Evolutionary conservation across 2,329 filamentous ascomycete genomes (phyloP).

Genomic region (Metarhizium sp.): DNA sequence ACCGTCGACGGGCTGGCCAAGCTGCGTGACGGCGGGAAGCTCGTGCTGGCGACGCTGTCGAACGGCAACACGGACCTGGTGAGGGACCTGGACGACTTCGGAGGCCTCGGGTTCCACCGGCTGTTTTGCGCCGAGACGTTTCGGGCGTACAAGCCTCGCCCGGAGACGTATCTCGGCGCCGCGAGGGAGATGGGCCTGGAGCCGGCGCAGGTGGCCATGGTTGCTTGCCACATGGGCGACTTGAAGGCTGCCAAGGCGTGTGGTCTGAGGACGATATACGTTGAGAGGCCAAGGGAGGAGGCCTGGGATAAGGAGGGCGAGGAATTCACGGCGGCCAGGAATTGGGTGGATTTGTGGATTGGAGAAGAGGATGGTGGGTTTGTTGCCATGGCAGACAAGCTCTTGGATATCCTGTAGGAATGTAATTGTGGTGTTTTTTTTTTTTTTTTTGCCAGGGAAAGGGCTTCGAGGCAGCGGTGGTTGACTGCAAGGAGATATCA

Average conservation of each 20-base stretch:
- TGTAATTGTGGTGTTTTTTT: neutral
- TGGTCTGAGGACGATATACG: slow-evolving; percentile 64
- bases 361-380: slow-evolving; percentile 22
- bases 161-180: slow-evolving; percentile 59
- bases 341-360: slow-evolving; percentile 31
- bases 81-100: slow-evolving; percentile 50
- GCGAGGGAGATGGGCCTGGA: slow-evolving; percentile 46
- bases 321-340: slow-evolving; percentile 39
- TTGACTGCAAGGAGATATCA: neutral
- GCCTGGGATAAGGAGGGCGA: slow-evolving; percentile 42
- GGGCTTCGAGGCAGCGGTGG: neutral
- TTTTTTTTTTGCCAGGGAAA: neutral
- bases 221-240: slow-evolving; percentile 66
- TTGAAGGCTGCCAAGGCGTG: slow-evolving; percentile 53
- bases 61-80: slow-evolving; percentile 67
- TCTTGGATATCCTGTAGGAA: slow-evolving; percentile 12
- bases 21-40: slow-evolving; percentile 37
- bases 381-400: slow-evolving; percentile 16
- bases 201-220: slow-evolving; percentile 59
- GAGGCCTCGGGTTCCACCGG: slow-evolving; percentile 49
- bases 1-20: slow-evolving; percentile 42
- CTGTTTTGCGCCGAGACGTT: slow-evolving; percentile 63
- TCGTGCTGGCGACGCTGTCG: slow-evolving; percentile 57
- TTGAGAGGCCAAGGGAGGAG: slow-evolving; percentile 61
- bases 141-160: slow-evolving; percentile 63